Evolutionary conservation across 345 rosid genomes (phyloP).

Genomic region (Eucalyptus sideroxylon): DNA sequence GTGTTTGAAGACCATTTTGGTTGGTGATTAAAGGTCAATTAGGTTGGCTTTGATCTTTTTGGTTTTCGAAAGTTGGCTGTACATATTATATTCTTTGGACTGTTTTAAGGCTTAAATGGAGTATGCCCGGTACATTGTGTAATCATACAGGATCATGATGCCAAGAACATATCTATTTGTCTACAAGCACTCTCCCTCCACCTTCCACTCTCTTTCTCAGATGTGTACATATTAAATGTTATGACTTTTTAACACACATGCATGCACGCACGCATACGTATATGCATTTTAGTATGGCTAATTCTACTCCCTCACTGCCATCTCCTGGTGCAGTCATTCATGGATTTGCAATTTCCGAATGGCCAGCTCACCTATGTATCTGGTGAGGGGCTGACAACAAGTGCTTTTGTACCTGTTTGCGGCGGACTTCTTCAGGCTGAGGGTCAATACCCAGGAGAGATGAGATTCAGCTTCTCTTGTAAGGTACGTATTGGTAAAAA

Average conservation of each 20-base stretch:
- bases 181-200: background rate
- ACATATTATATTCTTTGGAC: background rate
- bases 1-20: background rate
- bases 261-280: too few species aligned
- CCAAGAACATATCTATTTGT: background rate
- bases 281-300: background rate
- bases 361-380: slow-evolving; percentile 84
- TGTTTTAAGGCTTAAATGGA: background rate
- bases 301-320: background rate
- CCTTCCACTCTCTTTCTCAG: background rate
- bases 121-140: background rate
- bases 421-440: slow-evolving; percentile 97
- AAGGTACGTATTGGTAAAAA: slow-evolving; percentile 33
- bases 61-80: background rate
- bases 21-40: background rate
- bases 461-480: slow-evolving; percentile 83
- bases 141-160: background rate
- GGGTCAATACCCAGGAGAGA: slow-evolving; percentile 98
- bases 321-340: slow-evolving; percentile 51
- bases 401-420: slow-evolving; percentile 74
- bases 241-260: background rate
- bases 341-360: slow-evolving; percentile 93
- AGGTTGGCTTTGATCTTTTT: background rate
- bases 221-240: background rate
- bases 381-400: slow-evolving; percentile 88